These are phyloP conservation scores for Aspergillus flavus DNA, from an alignment of 2,329 filamentous ascomycete species.

Conservation along the genomic window DNA sequence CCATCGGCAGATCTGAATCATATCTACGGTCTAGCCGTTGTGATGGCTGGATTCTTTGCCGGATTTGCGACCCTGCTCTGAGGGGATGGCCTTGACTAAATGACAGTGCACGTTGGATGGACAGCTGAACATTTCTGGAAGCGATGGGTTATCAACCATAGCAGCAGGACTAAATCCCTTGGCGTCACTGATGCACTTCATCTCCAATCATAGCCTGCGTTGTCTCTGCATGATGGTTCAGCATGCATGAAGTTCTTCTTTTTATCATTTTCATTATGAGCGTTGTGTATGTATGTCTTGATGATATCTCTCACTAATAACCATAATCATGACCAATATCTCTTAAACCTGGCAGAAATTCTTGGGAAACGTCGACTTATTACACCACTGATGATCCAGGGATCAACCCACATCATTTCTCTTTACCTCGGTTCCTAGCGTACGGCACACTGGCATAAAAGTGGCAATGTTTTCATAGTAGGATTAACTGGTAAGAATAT, in stretches of 20 bases:
- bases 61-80: constrained; percentile 60
- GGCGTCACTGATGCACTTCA: neutral
- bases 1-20: constrained; percentile 54
- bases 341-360: neutral
- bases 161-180: neutral
- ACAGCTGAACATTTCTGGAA: neutral
- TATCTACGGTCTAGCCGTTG: constrained; percentile 58
- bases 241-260: neutral
- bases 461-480: neutral
- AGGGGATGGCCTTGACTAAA: constrained; percentile 9
- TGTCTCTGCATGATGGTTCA: neutral
- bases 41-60: constrained; percentile 59
- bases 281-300: constrained; percentile 3
- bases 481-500: neutral
- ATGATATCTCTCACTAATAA: neutral
- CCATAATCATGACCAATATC: neutral
- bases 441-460: neutral
- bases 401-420: neutral
- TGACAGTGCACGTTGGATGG: neutral
- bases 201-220: neutral
- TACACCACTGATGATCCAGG: too few species aligned
- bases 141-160: neutral
- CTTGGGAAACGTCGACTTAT: too few species aligned
- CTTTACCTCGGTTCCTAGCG: neutral
- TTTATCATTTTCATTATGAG: neutral